phyloP scores from a whole-genome alignment of 192 early-diverging fungal species.

The Coemansia sp. region DNA sequence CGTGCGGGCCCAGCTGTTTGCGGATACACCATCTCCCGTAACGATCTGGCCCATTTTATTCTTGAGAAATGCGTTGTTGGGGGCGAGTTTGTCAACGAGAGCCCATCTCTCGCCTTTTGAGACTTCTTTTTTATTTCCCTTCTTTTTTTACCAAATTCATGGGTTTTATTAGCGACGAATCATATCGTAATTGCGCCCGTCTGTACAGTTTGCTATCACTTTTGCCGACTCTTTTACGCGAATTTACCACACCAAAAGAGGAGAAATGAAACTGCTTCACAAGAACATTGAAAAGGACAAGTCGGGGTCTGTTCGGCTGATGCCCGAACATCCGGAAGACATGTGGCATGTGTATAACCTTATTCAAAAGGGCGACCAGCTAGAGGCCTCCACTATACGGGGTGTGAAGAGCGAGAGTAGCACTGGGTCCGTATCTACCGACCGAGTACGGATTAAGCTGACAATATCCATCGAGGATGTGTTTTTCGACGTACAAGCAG shows the following conservation, averaged over 20 bases:
- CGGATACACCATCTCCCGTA: constrained; percentile 57
- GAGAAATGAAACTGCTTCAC: constrained; percentile 70
- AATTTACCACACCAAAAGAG: neutral
- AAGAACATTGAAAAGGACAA: constrained; percentile 76
- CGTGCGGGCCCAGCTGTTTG: constrained; percentile 20
- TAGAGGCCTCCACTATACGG: constrained; percentile 87
- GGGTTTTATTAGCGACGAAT: no score
- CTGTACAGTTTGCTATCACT: neutral
- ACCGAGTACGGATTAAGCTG: constrained; percentile 76
- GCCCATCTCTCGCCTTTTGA: constrained; percentile 20
- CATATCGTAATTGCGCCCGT: neutral
- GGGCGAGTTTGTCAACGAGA: constrained; percentile 32
- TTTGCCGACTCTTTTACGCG: neutral
- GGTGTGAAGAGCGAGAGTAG: constrained; percentile 84
- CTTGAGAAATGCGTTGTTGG: constrained; percentile 47
- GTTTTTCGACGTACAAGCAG: constrained; percentile 89
- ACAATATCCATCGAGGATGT: constrained; percentile 85
- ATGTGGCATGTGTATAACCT: constrained; percentile 98
- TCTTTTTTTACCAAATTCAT: no score
- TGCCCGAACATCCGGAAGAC: constrained; percentile 92
- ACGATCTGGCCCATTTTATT: constrained; percentile 56
- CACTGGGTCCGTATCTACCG: constrained; percentile 88
- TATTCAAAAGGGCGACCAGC: constrained; percentile 81
- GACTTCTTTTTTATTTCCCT: no score
- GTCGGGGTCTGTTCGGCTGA: constrained; percentile 80